phyloP scores from a whole-genome alignment of 2,329 filamentous ascomycete genomes.

The Peltaster fructicola region DNA sequence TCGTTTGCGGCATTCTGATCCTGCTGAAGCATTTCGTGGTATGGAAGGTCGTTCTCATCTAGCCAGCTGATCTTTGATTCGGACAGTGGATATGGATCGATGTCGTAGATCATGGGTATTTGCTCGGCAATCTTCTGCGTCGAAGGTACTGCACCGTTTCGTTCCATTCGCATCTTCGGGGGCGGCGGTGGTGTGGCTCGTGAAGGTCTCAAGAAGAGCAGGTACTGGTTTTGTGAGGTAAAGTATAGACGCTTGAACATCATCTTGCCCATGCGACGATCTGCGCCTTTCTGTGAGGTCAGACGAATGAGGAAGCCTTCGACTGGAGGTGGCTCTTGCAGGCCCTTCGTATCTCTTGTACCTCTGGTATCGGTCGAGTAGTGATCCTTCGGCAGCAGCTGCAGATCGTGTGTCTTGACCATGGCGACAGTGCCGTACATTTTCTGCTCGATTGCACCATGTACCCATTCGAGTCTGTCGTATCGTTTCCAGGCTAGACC shows the following conservation, averaged over 20 bases:
- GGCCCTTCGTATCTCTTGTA: slow-evolving; percentile 28
- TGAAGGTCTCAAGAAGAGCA: slow-evolving; percentile 44
- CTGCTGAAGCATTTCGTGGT: slow-evolving; percentile 16
- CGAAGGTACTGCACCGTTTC: slow-evolving; percentile 32
- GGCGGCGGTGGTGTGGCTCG: slow-evolving; percentile 39
- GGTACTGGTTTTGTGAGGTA: slow-evolving; percentile 43
- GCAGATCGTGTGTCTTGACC: slow-evolving; percentile 47
- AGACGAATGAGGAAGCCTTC: slow-evolving; percentile 50
- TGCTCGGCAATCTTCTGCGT: slow-evolving; percentile 36
- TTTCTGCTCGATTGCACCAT: slow-evolving; percentile 45
- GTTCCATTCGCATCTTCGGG: slow-evolving; percentile 31
- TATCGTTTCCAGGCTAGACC: slow-evolving; percentile 53
- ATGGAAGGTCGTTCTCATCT: slow-evolving; percentile 18
- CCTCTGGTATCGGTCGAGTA: slow-evolving; percentile 36
- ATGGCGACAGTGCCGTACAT: slow-evolving; percentile 55
- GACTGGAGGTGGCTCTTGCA: slow-evolving; percentile 42
- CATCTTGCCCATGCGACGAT: slow-evolving; percentile 40
- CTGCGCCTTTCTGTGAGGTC: slow-evolving; percentile 43
- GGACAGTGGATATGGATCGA: slow-evolving; percentile 40
- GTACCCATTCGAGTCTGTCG: slow-evolving; percentile 50
- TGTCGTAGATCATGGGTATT: slow-evolving; percentile 43
- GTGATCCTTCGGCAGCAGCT: slow-evolving; percentile 46
- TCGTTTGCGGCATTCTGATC: slow-evolving; percentile 44
- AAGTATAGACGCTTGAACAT: slow-evolving; percentile 51
- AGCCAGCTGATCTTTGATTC: slow-evolving; percentile 42